Conservation (phyloP, 73 alveolate species). For the Paramecium tetraurelia region DNA sequence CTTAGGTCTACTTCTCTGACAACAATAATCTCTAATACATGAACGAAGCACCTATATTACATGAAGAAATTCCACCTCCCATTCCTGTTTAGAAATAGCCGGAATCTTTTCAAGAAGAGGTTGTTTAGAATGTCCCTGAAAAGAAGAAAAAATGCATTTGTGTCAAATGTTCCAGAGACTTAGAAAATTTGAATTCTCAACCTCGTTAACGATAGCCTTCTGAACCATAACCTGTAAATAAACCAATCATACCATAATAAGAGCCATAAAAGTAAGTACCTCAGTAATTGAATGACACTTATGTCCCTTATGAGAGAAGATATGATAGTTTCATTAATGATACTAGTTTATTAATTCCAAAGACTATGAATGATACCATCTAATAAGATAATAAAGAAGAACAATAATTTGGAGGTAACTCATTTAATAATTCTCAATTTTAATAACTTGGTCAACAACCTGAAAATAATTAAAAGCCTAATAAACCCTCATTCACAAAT, state of each 20-base stretch:
- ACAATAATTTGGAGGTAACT: not conserved
- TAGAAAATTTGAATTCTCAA: not conserved
- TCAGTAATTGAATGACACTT: not conserved
- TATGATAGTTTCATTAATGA: slow-evolving; percentile 40
- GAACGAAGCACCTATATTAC: not conserved
- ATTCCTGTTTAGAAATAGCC: not conserved
- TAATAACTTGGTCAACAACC: not conserved
- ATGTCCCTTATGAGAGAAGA: not conserved
- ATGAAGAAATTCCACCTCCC: not conserved
- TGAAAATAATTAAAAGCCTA: not conserved
- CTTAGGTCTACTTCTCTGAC: not conserved
- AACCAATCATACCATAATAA: not conserved
- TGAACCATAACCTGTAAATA: not conserved
- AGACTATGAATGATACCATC: not conserved
- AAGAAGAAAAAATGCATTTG: slow-evolving; percentile 25
- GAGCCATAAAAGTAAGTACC: not conserved
- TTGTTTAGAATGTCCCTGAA: not conserved
- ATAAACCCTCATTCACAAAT: not conserved
- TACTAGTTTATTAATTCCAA: not conserved
- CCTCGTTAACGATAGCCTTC: not conserved
- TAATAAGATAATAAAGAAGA: not conserved
- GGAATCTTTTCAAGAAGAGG: not conserved
- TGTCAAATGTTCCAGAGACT: slow-evolving; percentile 13
- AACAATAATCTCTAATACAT: not conserved
- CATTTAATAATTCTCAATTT: not conserved